A percentile compares a stretch with the other conserved stretches of the same genome.
These are phyloP conservation scores for Candida sanyaensis DNA, from an alignment of 1,139 yeast species.

Conservation along the genomic window DNA sequence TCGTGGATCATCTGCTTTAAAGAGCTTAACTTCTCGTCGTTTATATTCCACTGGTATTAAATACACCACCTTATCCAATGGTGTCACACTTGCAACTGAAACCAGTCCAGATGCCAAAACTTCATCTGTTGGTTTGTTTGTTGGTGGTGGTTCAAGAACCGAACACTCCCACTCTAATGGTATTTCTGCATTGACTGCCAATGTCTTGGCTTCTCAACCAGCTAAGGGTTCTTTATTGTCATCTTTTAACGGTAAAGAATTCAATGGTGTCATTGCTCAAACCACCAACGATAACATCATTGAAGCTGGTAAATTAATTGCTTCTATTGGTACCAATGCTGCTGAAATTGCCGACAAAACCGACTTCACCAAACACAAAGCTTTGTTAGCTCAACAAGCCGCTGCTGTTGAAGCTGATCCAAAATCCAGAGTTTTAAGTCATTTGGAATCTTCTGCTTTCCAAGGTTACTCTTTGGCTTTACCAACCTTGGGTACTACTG, in stretches of 20 bases:
- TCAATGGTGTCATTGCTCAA: slow-evolving; percentile 55
- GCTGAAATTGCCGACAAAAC: slow-evolving; percentile 31
- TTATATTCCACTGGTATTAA: slow-evolving; percentile 63
- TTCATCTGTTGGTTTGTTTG: slow-evolving; percentile 67
- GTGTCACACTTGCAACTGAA: slow-evolving; percentile 72
- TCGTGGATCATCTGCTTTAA: slow-evolving; percentile 38
- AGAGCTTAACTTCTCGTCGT: slow-evolving; percentile 49
- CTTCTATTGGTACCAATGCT: slow-evolving; percentile 38
- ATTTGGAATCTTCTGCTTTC: slow-evolving; percentile 78
- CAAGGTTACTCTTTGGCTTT: slow-evolving; percentile 79
- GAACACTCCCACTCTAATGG: slow-evolving; percentile 83
- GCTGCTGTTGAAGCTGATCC: slow-evolving; percentile 49
- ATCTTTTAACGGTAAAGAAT: slow-evolving; percentile 51
- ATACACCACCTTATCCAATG: slow-evolving; percentile 71
- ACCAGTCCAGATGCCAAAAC: slow-evolving; percentile 55
- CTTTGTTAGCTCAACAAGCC: slow-evolving; percentile 40
- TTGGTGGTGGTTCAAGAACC: slow-evolving; percentile 76
- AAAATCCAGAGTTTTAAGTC: slow-evolving; percentile 59
- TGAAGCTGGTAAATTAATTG: slow-evolving; percentile 44
- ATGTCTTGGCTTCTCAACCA: slow-evolving; percentile 41
- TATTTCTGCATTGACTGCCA: slow-evolving; percentile 65
- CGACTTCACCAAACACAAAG: slow-evolving; percentile 34
- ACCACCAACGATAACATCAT: slow-evolving; percentile 45
- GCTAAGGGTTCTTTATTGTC: slow-evolving; percentile 50
- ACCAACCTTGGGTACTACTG: slow-evolving; percentile 73